Evolutionary conservation across 805 yeast species (phyloP).

Genomic region (Pichia gijzeniarum): DNA sequence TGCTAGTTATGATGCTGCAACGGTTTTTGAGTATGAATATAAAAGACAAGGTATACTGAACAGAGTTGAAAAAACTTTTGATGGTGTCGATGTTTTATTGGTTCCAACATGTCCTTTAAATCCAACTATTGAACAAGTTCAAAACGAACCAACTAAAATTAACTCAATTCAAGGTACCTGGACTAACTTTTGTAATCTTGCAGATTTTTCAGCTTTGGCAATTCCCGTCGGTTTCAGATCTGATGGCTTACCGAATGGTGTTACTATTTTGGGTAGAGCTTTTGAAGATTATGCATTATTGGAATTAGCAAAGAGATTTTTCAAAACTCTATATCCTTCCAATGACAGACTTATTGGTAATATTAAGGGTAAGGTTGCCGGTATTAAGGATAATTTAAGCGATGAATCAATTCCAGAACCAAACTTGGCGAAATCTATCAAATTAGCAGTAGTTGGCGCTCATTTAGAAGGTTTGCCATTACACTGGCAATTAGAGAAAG

Average conservation of each 20-base stretch:
- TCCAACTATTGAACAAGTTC: slow-evolving; percentile 72
- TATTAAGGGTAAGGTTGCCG: slow-evolving; percentile 18
- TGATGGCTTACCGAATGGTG: slow-evolving; percentile 88
- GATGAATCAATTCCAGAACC: slow-evolving; percentile 40
- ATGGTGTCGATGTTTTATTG: slow-evolving; percentile 63
- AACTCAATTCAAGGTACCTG: slow-evolving; percentile 96
- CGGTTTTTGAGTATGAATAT: slow-evolving; percentile 80
- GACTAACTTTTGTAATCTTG: slow-evolving; percentile 93
- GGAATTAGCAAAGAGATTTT: slow-evolving; percentile 70
- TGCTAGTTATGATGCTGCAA: slow-evolving; percentile 70
- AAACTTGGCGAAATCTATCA: slow-evolving; percentile 38
- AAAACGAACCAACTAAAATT: slow-evolving; percentile 68
- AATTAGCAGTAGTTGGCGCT: slow-evolving; percentile 94
- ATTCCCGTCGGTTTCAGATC: slow-evolving; percentile 84
- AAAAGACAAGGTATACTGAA: slow-evolving; percentile 76
- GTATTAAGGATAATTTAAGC: slow-evolving; percentile 40
- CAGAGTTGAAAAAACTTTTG: slow-evolving; percentile 47
- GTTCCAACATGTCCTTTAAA: slow-evolving; percentile 94
- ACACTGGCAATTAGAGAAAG: slow-evolving; percentile 90
- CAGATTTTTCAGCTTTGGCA: slow-evolving; percentile 87
- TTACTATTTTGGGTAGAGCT: slow-evolving; percentile 74
- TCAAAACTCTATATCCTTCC: slow-evolving; percentile 40
- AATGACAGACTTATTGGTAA: slow-evolving; percentile 53
- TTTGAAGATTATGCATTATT: slow-evolving; percentile 86
- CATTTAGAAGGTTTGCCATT: slow-evolving; percentile 83